A percentile compares a stretch with the other conserved stretches of the same genome.
phyloP scores from a whole-genome alignment of 768 basidiomycete genomes.

The Chlorophyllum brunneum region DNA sequence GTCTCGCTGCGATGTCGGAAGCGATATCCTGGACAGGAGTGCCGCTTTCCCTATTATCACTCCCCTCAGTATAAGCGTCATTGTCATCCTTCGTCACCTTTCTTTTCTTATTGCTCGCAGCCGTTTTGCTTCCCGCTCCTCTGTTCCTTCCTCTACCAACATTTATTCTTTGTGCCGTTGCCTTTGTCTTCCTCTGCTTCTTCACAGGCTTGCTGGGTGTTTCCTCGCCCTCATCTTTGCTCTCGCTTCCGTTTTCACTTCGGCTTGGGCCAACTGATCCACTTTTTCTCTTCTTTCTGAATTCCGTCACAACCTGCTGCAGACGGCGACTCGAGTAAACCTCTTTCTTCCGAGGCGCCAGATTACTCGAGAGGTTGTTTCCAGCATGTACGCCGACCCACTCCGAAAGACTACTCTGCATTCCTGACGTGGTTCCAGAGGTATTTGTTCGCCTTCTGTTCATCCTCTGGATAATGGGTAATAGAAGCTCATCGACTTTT shows the following conservation, averaged over 20 bases:
- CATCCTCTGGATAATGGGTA: slow-evolving; percentile 90
- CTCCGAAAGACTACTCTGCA: slow-evolving; percentile 70
- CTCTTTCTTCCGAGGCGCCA: slow-evolving; percentile 75
- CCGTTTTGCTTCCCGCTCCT: neutral
- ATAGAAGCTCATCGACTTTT: slow-evolving; percentile 88
- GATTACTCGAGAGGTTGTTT: slow-evolving; percentile 41
- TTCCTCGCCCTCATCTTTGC: slow-evolving; percentile 11
- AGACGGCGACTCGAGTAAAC: slow-evolving; percentile 84
- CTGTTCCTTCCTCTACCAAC: slow-evolving; percentile 10
- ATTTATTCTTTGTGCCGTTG: neutral
- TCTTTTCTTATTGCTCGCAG: neutral
- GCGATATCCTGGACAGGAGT: neutral
- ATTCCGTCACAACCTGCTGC: slow-evolving; percentile 82
- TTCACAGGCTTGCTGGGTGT: slow-evolving; percentile 22
- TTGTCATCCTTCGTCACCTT: neutral
- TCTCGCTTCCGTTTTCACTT: slow-evolving; percentile 22
- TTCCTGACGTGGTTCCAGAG: slow-evolving; percentile 62
- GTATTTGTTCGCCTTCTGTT: slow-evolving; percentile 49
- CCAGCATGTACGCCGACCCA: slow-evolving; percentile 74
- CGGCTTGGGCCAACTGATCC: slow-evolving; percentile 20
- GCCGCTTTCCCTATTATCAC: neutral
- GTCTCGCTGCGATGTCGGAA: neutral
- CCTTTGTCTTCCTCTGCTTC: slow-evolving; percentile 21
- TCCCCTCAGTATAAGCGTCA: neutral
- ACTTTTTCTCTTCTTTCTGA: slow-evolving; percentile 54